Evolutionary conservation across 148 eudicot species (phyloP), one percentile per base, ranked within the genome.

Genomic region (Oxyria digyna): DNA sequence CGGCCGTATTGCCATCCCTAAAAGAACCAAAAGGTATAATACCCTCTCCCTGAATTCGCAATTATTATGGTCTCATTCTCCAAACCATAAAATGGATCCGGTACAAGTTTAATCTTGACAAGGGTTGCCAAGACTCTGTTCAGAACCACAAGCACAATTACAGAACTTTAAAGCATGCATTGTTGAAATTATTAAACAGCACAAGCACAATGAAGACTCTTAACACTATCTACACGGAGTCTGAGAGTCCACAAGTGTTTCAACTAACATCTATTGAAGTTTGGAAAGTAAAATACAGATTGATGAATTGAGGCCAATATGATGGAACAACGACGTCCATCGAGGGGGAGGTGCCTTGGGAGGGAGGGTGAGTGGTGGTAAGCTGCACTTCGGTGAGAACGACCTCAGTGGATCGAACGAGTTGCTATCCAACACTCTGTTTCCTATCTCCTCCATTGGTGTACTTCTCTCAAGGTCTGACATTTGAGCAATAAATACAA

Each of bases 11-110:
- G n/a, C n/a, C n/a, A n/a, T n/a, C n/a, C n/a, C n/a, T n/a, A n/a
- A n/a, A 86, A 88, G 74, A 88, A 90, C 91, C 98, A 94, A 78
- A 94, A 90, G 6, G 98, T 94, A 76, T 94, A 94, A 65, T 94
- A 74, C 68, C 87, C 96, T 80, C 97, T 80, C 67, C 98, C 98
- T 31, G 97, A 94, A 85, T 86, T 89, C 74, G 85, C 98, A 78
- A 94, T 90, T 55, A 90, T 45, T 49, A 94, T 94, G 50, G 84
- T 55, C 80, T 94, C 95, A 71, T 94, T 94, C 68, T 88, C 83
- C 84, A 94, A 74, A 38, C 98, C 98, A 14, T 94, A 94, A 78
- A 94, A 94, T 24, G 98, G 98, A 81, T 94, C 96, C 29, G 93
- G 89, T 38, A 94, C 71, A 29, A 75, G 72, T 67, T 88, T 87